Evolutionary conservation across 306 rosid genomes (phyloP).

Genomic region (Cercis canadensis): DNA sequence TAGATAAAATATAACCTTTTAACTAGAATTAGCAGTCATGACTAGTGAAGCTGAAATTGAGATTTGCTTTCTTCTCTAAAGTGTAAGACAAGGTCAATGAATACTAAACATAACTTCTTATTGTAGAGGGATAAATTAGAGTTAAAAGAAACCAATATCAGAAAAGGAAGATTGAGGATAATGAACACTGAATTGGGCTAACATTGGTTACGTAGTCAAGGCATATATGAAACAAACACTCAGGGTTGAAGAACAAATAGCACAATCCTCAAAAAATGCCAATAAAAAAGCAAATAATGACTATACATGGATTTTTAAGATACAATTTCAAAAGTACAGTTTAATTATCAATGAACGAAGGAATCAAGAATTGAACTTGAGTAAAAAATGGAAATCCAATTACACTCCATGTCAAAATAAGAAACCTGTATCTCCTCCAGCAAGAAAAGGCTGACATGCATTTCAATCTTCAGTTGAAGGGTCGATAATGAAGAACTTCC

Average conservation of each 20-base stretch:
- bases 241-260: background rate
- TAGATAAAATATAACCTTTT: background rate
- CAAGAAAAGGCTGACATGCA: constrained; percentile 20
- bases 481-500: constrained; percentile 41
- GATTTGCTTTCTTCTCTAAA: no score
- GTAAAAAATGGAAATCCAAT: constrained; percentile 34
- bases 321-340: constrained; percentile 34
- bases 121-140: background rate
- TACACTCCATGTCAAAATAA: constrained; percentile 35
- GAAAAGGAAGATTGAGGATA: background rate
- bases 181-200: background rate
- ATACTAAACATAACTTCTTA: background rate
- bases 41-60: no score
- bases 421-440: constrained; percentile 25
- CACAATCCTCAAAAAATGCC: constrained; percentile 26
- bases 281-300: constrained; percentile 38
- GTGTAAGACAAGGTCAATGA: no score
- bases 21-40: background rate
- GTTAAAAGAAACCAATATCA: constrained; percentile 2
- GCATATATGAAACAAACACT: background rate
- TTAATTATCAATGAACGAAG: constrained; percentile 34
- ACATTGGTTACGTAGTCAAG: background rate
- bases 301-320: constrained; percentile 47
- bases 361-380: constrained; percentile 35
- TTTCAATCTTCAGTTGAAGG: constrained; percentile 42